These are phyloP conservation scores for Candida anglica DNA, from an alignment of 805 yeast species.

Conservation along the genomic window DNA sequence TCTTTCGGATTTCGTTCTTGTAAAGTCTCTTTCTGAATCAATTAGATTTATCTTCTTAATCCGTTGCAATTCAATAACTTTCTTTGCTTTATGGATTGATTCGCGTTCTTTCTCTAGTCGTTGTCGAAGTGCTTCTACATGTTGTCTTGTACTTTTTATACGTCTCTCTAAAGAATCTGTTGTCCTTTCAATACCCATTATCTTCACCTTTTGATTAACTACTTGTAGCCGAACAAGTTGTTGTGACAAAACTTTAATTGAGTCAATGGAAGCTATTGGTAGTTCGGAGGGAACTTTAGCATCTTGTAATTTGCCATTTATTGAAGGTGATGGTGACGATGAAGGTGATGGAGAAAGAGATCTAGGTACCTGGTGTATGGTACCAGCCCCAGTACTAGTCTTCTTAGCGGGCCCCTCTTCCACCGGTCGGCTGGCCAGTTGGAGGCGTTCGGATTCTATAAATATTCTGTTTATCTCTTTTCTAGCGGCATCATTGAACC, in stretches of 20 bases:
- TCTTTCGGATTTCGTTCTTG: constrained; percentile 11
- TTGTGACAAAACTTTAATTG: constrained; percentile 2
- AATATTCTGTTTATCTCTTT: constrained; percentile 25
- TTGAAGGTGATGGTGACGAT: too few relatives aligned
- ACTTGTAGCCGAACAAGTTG: constrained; percentile 2
- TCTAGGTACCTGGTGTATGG: too few relatives aligned
- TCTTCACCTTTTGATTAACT: constrained; percentile 3
- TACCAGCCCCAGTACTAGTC: too few relatives aligned
- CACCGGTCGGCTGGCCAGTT: too few relatives aligned
- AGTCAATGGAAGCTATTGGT: background rate
- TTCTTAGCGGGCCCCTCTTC: too few relatives aligned
- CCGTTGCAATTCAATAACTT: background rate
- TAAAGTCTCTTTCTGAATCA: constrained; percentile 6
- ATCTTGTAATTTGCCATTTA: too few relatives aligned
- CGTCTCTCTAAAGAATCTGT: background rate
- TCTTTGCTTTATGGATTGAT: background rate
- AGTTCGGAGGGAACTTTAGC: too few relatives aligned
- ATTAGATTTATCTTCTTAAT: background rate
- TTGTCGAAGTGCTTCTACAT: background rate
- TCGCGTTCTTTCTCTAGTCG: background rate
- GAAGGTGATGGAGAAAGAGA: too few relatives aligned
- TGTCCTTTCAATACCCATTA: background rate
- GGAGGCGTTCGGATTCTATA: constrained; percentile 9
- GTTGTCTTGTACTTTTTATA: background rate
- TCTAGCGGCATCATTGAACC: constrained; percentile 14